Evolutionary conservation across 139 green algal species (phyloP), one percentile per base, ranked within the genome.

Genomic region (Astrephomene gubernaculifera): DNA sequence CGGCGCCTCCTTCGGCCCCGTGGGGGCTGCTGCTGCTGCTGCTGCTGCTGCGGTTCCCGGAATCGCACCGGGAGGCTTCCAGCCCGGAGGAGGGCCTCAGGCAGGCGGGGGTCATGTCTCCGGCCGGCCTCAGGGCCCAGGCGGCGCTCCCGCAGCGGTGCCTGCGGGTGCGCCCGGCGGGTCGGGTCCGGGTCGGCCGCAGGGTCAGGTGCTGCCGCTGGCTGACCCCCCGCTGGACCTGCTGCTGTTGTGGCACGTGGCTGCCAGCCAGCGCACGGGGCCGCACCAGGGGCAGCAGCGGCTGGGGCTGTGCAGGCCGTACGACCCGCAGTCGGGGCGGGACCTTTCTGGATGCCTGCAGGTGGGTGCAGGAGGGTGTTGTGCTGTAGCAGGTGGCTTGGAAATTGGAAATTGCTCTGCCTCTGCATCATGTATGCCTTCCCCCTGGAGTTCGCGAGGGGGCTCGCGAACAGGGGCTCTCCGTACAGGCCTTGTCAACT

Each of bases 161-260:
- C 57, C 73, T 27, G 36, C 29, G 35, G 57, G 54, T 57, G 67
- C 61, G 17, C 78, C 73, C 36, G 53, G 73, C 36, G 53, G 52
- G 35, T 81, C 54, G 36, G 36, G 74, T 27, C 68, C 68, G n/a
- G 49, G 76, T n/a, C 54, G 63, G 53, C 72, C 39, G 4, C n/a
- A n/a, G 33, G 53, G 36, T 2, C 38, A 35, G 53, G 44, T 44
- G 79, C 57, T 83, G 35, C 45, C 60, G 38, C 73, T 71, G 33
- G 72, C 88, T 36, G 88, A 91, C 44, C 88, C 84, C 4, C 84
- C 88, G 22, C 43, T 91, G 31, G 88, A 91, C 61, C 67, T 91
- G 82, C 69, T 88, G 65, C 38, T 89, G 25, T 31, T 91, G 64
- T 91, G 88, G 88, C 84, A 80, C 43, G 44, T 75, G 61, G 61